Base-by-base conservation (phyloP, 495 filamentous ascomycete species). In the Glarea lozoyensis region DNA sequence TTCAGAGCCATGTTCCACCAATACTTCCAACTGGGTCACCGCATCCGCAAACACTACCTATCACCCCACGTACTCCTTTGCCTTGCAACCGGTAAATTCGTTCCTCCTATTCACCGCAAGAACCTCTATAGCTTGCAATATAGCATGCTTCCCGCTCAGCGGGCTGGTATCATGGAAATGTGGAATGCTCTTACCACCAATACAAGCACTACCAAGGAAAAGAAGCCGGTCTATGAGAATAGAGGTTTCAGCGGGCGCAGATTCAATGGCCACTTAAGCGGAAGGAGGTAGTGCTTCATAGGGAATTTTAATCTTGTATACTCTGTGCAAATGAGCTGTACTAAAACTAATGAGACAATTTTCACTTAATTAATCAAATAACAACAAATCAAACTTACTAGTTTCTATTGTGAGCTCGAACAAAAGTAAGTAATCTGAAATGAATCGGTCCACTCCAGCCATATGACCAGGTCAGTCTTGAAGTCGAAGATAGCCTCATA, bases 111-210 rank as follows among this genome's bases (percentile, higher is more conserved):
- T 24, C 88, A 94, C 59, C 74, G 92, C 7, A 88, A 88, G 56
- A 94, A 88, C 56, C 69, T 99, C 33, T 99, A 99, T 63, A 89
- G 86, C 45, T 78, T 99, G 54, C 92, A 99, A 63, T 99, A 99
- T 63, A 92, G 85, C 65, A 97, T 97, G 93, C 69, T 99, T 22
- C 92, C 92, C 4, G 81, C 85, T 10, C 78, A 69, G 30, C 69
- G 92, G 4, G 86, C 85, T 0, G 77, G 84, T 1, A 80, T 96
- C 37, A 60, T 70, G 46, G 88, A 96, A 57, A 79, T 96, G 48
- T 99, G 93, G 93, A 63, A 74, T 21, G 73, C 80, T 37, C 62
- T 94, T 45, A 86, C 76, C 1, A 72, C 62, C 5, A 2, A 71
- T 61, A n/a, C 20, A 18, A 23, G 11, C 11, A 5, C 33, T 24